Evolutionary conservation across 345 rosid species (phyloP).

Genomic region (Lepidium didymum): DNA sequence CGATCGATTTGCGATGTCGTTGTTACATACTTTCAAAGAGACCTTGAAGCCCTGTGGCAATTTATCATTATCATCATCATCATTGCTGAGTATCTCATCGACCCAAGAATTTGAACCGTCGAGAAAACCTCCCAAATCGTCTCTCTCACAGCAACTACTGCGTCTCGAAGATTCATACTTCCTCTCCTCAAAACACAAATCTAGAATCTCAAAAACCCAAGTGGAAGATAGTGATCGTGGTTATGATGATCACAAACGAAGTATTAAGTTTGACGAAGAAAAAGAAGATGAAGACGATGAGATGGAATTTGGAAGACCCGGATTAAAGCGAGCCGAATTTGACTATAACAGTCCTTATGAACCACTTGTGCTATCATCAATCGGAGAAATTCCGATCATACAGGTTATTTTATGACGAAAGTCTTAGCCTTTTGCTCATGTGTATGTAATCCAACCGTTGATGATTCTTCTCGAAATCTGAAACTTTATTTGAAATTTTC

Average conservation of each 20-base stretch:
- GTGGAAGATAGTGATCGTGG: slow-evolving; percentile 2
- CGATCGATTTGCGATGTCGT: slow-evolving; percentile 35
- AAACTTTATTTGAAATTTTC: not conserved
- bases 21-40: slow-evolving; percentile 52
- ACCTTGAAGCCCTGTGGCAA: slow-evolving; percentile 60
- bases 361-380: slow-evolving; percentile 55
- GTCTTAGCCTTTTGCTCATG: not conserved
- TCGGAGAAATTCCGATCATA: slow-evolving; percentile 48
- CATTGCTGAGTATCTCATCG: slow-evolving; percentile 23
- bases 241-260: slow-evolving; percentile 21
- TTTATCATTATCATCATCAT: slow-evolving; percentile 17
- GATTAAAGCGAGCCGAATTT: slow-evolving; percentile 48
- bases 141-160: slow-evolving; percentile 61
- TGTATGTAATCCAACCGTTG: not conserved
- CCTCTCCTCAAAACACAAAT: slow-evolving; percentile 30
- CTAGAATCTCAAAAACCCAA: slow-evolving; percentile 2
- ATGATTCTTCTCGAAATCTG: not conserved
- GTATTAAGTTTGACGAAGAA: slow-evolving; percentile 20
- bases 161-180: slow-evolving; percentile 58
- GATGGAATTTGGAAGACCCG: slow-evolving; percentile 49
- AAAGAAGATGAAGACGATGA: slow-evolving; percentile 28
- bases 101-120: slow-evolving; percentile 38
- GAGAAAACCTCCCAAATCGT: slow-evolving; percentile 86
- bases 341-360: slow-evolving; percentile 75
- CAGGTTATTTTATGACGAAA: slow-evolving; percentile 40